These are phyloP conservation scores for Leptographium procerum DNA, from an alignment of 2,329 filamentous ascomycete species.

Conservation along the genomic window DNA sequence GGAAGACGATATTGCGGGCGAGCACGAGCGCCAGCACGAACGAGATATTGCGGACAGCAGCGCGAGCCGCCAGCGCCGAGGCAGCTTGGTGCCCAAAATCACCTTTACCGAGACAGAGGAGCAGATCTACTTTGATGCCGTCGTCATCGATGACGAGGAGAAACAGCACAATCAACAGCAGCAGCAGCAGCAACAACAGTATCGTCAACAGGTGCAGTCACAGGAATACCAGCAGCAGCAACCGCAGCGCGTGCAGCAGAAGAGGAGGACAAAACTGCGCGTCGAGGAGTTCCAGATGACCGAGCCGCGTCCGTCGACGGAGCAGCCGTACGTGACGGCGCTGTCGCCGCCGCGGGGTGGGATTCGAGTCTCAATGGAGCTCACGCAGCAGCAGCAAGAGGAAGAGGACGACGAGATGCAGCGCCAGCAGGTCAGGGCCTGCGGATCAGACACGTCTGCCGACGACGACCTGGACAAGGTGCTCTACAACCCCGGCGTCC, in stretches of 20 bases:
- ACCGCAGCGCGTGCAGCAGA: background rate
- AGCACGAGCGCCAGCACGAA: background rate
- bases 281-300: background rate
- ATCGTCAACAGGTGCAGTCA: background rate
- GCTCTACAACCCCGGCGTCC: background rate
- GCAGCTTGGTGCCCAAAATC: conserved; percentile 18
- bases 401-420: background rate
- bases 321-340: background rate
- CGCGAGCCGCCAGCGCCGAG: conserved; percentile 16
- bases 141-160: conserved; percentile 1
- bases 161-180: conserved; percentile 7
- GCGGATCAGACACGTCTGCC: background rate
- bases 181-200: background rate
- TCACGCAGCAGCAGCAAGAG: background rate
- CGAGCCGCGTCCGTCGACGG: background rate
- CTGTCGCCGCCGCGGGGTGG: background rate
- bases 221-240: background rate
- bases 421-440: background rate
- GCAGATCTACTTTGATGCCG: conserved; percentile 11
- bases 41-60: conserved; percentile 5
- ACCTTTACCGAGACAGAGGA: conserved; percentile 18
- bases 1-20: conserved; percentile 17
- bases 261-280: background rate
- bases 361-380: background rate
- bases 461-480: background rate